Base-by-base conservation (phyloP, 805 yeast genomes). In the Candida ipomoeae region DNA sequence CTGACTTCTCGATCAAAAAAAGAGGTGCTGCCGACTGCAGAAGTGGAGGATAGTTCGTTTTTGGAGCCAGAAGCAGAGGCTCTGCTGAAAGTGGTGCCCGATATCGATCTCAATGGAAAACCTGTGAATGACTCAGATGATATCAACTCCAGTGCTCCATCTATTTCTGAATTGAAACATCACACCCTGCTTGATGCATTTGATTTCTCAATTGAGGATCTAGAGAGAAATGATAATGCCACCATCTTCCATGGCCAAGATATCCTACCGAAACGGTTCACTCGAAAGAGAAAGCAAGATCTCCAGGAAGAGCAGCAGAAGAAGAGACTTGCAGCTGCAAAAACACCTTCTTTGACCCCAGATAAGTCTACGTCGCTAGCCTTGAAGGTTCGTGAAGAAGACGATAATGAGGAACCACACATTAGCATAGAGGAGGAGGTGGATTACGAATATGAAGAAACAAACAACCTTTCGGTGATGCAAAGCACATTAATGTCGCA, bases 201-300 rank as follows among this genome's bases (percentile, higher is more conserved):
- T 18, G 61, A 57, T 31, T 52, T 57, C 23, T 55, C 59, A 11
- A 55, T 57, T 7, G 61, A 57, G 10, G 59, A 57, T 20, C 48
- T 57, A 10, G 49, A 54, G 31, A 44, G 32, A 32, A 44, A 48
- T 13, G 53, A 54, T 18, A 21, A 35, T 6, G 53, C 48, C 5
- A 54, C 56, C 17, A 54, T 54, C 5, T 54, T 54, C 38, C 34
- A 48, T 15, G 43, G 44, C 13, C 49, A 44, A 6, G 42, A 42
- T 13, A 36, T 47, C 14, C 48, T 47, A 29, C 53, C 53, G 17
- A 50, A 39, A 33, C 21, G 47, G n/a, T 43, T 50, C 33, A 41
- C 40, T 2, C 54, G 54, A 13, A 49, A 49, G 18, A 42, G 35
- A 13, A 48, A 35, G 40, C 44, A 51, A 32, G 37, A 46, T n/a